These are phyloP conservation scores for Entoloma clypeatum DNA, from an alignment of 1,284 basidiomycete species.

Conservation along the genomic window DNA sequence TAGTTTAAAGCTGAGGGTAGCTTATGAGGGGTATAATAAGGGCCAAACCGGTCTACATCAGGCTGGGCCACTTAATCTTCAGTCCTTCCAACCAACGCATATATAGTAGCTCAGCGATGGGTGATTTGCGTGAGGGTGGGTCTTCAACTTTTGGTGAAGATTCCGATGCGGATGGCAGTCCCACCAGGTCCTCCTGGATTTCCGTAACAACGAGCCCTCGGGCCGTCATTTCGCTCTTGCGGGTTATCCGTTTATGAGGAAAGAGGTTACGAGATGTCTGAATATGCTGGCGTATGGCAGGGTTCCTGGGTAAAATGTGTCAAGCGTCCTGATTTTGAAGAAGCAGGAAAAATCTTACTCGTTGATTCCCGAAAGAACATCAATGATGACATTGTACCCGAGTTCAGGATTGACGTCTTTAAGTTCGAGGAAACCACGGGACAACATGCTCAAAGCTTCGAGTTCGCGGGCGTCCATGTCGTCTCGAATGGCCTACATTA, in stretches of 20 bases:
- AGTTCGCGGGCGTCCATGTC: slow-evolving; percentile 87
- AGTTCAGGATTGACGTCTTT: slow-evolving; percentile 78
- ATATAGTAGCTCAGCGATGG: slow-evolving; percentile 91
- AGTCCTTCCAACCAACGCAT: slow-evolving; percentile 94
- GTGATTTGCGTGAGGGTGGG: slow-evolving; percentile 53
- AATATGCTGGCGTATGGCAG: slow-evolving; percentile 72
- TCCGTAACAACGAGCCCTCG: slow-evolving; percentile 77
- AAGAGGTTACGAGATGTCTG: slow-evolving; percentile 69
- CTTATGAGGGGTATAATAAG: neutral
- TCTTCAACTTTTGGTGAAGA: slow-evolving; percentile 20
- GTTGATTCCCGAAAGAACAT: slow-evolving; percentile 88
- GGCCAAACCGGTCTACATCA: slow-evolving; percentile 46
- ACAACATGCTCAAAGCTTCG: slow-evolving; percentile 86
- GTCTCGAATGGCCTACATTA: slow-evolving; percentile 64
- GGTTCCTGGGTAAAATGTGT: slow-evolving; percentile 47
- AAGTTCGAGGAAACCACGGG: slow-evolving; percentile 84
- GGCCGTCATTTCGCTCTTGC: slow-evolving; percentile 78
- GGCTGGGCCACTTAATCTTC: slow-evolving; percentile 81
- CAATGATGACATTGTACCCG: slow-evolving; percentile 83
- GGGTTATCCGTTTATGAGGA: slow-evolving; percentile 73
- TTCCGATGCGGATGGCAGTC: slow-evolving; percentile 37
- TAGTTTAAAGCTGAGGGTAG: too few species aligned
- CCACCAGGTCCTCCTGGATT: slow-evolving; percentile 63
- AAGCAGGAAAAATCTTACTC: slow-evolving; percentile 53
- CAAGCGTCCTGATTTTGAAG: slow-evolving; percentile 1